Evolutionary conservation across 352 stramenopile species (phyloP), one percentile per base, ranked within the genome.

Genomic region (Globisporangium recalcitrans): DNA sequence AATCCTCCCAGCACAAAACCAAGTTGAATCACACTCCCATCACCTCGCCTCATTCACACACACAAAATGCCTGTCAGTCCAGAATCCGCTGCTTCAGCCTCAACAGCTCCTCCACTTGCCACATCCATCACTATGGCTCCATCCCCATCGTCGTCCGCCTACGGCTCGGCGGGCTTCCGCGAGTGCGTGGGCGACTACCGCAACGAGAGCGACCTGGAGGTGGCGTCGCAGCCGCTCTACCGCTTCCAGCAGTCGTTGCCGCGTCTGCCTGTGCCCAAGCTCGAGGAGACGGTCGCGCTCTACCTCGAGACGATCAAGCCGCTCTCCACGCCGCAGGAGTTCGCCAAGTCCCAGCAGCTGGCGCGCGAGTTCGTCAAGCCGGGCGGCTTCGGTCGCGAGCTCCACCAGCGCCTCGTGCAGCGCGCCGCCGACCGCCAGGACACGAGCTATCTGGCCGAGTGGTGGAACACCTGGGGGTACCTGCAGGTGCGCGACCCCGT

Each of bases 131-230:
- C 16, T 8, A 11, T 6, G 19, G 19, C 19, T 6, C 14, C 38
- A 11, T 21, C 38, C 8, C 4, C 22, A 46, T 44, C 7, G 46
- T 31, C 38, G 11, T 22, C 29, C 22, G 49, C 9, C 53, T 90
- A 80, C 66, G 77, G 73, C 53, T 64, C 78, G 2, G 62, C 67
- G 34, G 97, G 97, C 72, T 98, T 98, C 77, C 97, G 97, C 71
- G 90, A 98, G 63, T 98, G 98, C 72, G 77, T 69, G 21, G 93
- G 98, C 70, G 93, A 98, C 71, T 93, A 93, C 54, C 88, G 87
- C 62, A 70, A 85, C 29, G 82, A 93, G 61, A 69, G 68, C 42
- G 87, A 93, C 65, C 68, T 88, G 24, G 80, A 93, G 52, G 59
- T 74, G 54, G 16, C 72, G 11, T 74, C 77, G 22, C 71, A 75